These are phyloP conservation scores for Collybia mongolica DNA, from an alignment of 768 basidiomycete genomes.

Conservation along the genomic window DNA sequence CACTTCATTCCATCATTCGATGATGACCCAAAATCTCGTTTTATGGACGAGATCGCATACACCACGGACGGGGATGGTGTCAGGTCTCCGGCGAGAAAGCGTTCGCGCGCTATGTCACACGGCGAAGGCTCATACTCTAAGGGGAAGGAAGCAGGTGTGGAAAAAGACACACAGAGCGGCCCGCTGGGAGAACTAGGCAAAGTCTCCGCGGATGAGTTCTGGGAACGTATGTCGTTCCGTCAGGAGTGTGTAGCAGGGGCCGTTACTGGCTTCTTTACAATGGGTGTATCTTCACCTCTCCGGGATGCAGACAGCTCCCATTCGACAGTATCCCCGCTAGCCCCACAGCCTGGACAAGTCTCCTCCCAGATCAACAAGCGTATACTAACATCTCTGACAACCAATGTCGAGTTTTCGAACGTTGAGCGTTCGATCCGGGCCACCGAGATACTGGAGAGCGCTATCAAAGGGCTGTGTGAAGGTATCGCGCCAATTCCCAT, in stretches of 20 bases:
- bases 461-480: slow-evolving; percentile 72
- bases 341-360: slow-evolving; percentile 60
- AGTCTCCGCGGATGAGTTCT: slow-evolving; percentile 80
- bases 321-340: slow-evolving; percentile 40
- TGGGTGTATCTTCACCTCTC: slow-evolving; percentile 39
- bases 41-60: slow-evolving; percentile 86
- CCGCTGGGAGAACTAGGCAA: slow-evolving; percentile 54
- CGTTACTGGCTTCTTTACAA: slow-evolving; percentile 90
- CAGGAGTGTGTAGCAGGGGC: slow-evolving; percentile 93
- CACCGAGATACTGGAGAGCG: slow-evolving; percentile 68
- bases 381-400: slow-evolving; percentile 65
- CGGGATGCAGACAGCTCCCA: slow-evolving; percentile 9
- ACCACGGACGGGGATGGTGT: slow-evolving; percentile 56
- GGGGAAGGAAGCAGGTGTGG: slow-evolving; percentile 16
- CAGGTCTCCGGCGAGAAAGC: slow-evolving; percentile 63
- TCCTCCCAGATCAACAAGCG: slow-evolving; percentile 67
- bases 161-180: slow-evolving; percentile 20
- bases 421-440: slow-evolving; percentile 61
- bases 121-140: slow-evolving; percentile 19
- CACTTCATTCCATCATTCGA: slow-evolving; percentile 86
- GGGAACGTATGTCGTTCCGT: slow-evolving; percentile 95
- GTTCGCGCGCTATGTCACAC: slow-evolving; percentile 36
- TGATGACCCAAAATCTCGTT: slow-evolving; percentile 96
- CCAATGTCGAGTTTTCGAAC: slow-evolving; percentile 76
- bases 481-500: slow-evolving; percentile 40